Evolutionary conservation across 2,329 filamentous ascomycete genomes (phyloP).

Genomic region (Whalleya microplaca): DNA sequence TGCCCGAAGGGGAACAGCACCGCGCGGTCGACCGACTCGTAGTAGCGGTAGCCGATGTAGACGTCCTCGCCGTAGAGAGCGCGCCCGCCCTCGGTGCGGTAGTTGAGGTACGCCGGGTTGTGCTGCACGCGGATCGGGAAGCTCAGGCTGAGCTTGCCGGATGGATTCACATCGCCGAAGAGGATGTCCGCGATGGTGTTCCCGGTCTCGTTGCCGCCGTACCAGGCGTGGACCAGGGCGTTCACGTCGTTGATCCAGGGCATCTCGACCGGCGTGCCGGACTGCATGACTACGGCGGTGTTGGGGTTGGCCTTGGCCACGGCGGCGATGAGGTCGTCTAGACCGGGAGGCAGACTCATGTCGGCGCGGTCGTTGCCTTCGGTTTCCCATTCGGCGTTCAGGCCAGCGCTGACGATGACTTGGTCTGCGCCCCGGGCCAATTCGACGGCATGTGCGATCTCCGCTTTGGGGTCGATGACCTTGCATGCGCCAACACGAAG

Average conservation of each 20-base stretch:
- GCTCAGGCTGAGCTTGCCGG: slow-evolving; percentile 73
- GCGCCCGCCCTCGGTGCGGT: slow-evolving; percentile 68
- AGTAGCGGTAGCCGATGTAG: slow-evolving; percentile 81
- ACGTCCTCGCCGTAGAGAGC: slow-evolving; percentile 80
- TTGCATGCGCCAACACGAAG: slow-evolving; percentile 65
- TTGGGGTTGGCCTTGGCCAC: slow-evolving; percentile 70
- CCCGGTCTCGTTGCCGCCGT: slow-evolving; percentile 84
- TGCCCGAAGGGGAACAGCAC: slow-evolving; percentile 80
- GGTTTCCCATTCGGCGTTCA: slow-evolving; percentile 82
- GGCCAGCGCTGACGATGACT: slow-evolving; percentile 76
- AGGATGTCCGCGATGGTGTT: slow-evolving; percentile 80
- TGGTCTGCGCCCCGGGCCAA: slow-evolving; percentile 73
- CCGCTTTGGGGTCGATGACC: slow-evolving; percentile 58
- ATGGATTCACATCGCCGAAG: slow-evolving; percentile 74
- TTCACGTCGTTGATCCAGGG: slow-evolving; percentile 63
- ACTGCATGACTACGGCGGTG: slow-evolving; percentile 75
- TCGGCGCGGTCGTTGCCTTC: slow-evolving; percentile 79
- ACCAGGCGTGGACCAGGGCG: slow-evolving; percentile 78
- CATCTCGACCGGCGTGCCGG: slow-evolving; percentile 75
- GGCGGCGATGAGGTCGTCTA: slow-evolving; percentile 70
- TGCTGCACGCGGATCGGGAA: slow-evolving; percentile 72
- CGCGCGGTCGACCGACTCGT: slow-evolving; percentile 68
- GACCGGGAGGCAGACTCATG: slow-evolving; percentile 74
- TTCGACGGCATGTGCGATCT: slow-evolving; percentile 68
- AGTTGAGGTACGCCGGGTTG: slow-evolving; percentile 79